Evolutionary conservation across 495 filamentous ascomycete species (phyloP), one percentile per base, ranked within the genome.

Genomic region (Hyaloscypha finlandica): DNA sequence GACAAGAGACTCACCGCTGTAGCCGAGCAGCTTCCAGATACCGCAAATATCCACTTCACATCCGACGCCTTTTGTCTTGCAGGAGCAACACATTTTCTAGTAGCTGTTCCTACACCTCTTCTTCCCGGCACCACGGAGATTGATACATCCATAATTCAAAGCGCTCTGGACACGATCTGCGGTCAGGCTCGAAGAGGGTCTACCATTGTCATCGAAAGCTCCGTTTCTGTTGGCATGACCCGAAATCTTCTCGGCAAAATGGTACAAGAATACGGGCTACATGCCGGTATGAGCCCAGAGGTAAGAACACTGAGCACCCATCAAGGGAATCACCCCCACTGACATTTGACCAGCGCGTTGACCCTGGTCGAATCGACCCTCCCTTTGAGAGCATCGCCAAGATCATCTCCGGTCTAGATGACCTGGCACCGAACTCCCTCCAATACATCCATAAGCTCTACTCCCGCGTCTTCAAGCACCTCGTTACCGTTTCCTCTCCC

Each of bases 211-310:
- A 75, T 79, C 58, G 76, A 79, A 52, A 73, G 70, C 52, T 77
- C 75, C 0, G 76, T 79, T 20, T 73, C 77, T 19, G 76, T 79
- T 19, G 77, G 77, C 19, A 79, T 78, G 77, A 79, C 77, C 11
- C 70, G 77, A 30, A 35, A 66, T 16, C 71, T 79, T 9, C 74
- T 79, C 22, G 74, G 71, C 4, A 77, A 77, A 19, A 51, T 68
- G 25, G 53, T 56, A 11, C 53, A 25, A 56, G 59, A 64, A 30
- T 65, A 65, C 25, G 62, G 73, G 8, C 70, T 77, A 52, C 70
- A 71, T 29, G 75, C 68, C 31, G 76, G 77, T 29, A 79, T 79
- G 76, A 78, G 76, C 2, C 42, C 42, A 48, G 42, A 48, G 2
- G 42, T 48, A 48, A 48, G 42, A 48, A 48, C 42, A 2, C 2